Evolutionary conservation across 176 grass and related monocot species (phyloP), one percentile per base, ranked within the genome.

Genomic region (Phragmites australis): DNA sequence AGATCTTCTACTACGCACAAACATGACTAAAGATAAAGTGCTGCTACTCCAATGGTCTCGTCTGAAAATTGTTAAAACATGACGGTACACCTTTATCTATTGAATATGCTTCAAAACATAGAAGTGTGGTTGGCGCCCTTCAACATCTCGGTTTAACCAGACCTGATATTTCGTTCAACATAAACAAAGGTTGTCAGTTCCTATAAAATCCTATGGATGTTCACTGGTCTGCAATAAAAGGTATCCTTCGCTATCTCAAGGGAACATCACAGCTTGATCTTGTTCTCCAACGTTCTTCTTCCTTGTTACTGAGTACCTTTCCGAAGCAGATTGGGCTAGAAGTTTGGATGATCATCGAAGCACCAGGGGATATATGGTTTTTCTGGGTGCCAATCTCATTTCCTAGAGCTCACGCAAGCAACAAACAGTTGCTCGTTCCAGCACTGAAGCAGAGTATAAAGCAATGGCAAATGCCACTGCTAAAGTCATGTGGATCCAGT

Each of bases 51-150:
- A 1, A 25, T 56, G 53, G 2, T 16, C n/a, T 0, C n/a, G 9
- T 2, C 53, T n/a, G n/a, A 4, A 56, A 25, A 25, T 4, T 23
- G 0, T 23, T n/a, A 0, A 0, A 2, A 1, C 53, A 56, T 56
- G 0, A 1, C 11, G 53, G n/a, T 3, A 6, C 14, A 1, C 1
- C 1, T 0, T 4, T 64, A 5, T 18, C 14, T 0, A 2, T 1
- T 3, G 62, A 7, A 9, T 31, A 21, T 0, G 6, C 18, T 8
- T 40, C 62, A 1, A 65, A 40, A 1, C 40, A 65, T 11, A 2
- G 32, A 3, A 65, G 62, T 40, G 27, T 29, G 0, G 62, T 65
- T 0, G 62, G 31, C 9, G 62, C 62, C 0, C 14, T 65, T 0
- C 62, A 19, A 19, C 40, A 65, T 15, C 1, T 65, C 0, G 9